These are phyloP conservation scores for Podaxis sp. DNA, from an alignment of 768 basidiomycete genomes.

Conservation along the genomic window DNA sequence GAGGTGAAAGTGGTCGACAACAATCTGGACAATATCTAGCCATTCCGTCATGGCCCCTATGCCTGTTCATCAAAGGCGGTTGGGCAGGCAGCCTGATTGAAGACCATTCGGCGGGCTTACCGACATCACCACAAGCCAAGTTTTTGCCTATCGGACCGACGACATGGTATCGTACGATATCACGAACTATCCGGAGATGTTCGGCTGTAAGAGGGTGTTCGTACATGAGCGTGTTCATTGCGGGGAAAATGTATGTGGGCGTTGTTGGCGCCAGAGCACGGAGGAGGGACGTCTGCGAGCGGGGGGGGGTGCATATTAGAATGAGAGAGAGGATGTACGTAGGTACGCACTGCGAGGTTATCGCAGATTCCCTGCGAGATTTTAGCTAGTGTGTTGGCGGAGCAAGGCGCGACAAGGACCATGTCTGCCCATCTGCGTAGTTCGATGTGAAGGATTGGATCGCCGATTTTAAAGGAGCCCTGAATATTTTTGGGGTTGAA, in stretches of 20 bases:
- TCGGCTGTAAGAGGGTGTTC: constrained; percentile 87
- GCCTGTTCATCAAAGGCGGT: constrained; percentile 41
- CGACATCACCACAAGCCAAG: constrained; percentile 91
- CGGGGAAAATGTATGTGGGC: constrained; percentile 90
- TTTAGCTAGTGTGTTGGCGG: constrained; percentile 95
- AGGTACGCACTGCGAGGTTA: constrained; percentile 74
- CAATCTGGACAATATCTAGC: constrained; percentile 80
- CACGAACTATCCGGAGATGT: constrained; percentile 74
- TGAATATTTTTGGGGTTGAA: neutral
- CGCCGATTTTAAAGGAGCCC: constrained; percentile 63
- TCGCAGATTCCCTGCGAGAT: constrained; percentile 88
- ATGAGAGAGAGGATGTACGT: neutral
- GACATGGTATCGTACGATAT: constrained; percentile 77
- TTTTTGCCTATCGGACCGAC: constrained; percentile 86
- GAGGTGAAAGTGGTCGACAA: constrained; percentile 55
- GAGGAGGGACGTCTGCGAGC: constrained; percentile 70
- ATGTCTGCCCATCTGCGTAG: constrained; percentile 93
- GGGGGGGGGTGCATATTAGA: neutral
- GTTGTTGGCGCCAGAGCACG: constrained; percentile 83
- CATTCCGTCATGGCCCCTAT: constrained; percentile 97
- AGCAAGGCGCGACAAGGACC: constrained; percentile 93
- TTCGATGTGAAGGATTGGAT: constrained; percentile 96
- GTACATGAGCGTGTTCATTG: constrained; percentile 99
- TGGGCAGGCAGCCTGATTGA: neutral
- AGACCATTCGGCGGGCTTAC: constrained; percentile 38